Percentiles rank a stretch among this genome's conserved stretches.
Evolutionary conservation across 192 early-diverging fungal genomes (phyloP).

Genomic region (Geranomyces variabilis): DNA sequence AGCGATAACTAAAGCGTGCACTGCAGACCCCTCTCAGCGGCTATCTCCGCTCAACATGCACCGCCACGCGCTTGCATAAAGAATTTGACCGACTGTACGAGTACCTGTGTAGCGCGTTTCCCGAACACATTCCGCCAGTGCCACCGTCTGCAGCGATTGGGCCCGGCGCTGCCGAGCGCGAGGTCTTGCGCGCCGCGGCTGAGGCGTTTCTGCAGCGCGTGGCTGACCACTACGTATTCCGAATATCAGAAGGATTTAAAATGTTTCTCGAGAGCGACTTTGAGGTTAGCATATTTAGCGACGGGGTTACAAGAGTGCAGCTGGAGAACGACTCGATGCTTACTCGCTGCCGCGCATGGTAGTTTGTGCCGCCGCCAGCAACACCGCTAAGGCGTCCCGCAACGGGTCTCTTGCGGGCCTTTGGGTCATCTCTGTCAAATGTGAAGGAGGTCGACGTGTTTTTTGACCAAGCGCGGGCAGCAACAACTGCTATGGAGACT

Average conservation of each 20-base stretch:
- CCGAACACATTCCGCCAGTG: constrained; percentile 31
- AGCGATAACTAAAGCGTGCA: not conserved
- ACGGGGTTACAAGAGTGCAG: not conserved
- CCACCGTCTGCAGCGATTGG: constrained; percentile 25
- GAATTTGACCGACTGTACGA: constrained; percentile 35
- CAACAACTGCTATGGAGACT: constrained; percentile 5
- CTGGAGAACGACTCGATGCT: not conserved
- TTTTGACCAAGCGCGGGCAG: constrained; percentile 29
- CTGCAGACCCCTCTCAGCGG: constrained; percentile 2
- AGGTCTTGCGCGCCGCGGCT: not conserved
- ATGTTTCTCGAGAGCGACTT: constrained; percentile 31
- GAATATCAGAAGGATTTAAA: constrained; percentile 5
- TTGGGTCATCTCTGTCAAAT: not conserved
- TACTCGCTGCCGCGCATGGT: too few relatives aligned
- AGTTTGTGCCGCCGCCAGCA: constrained; percentile 15
- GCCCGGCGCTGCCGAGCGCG: constrained; percentile 6
- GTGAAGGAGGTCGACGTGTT: constrained; percentile 43
- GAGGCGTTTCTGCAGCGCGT: constrained; percentile 17
- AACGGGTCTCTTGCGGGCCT: not conserved
- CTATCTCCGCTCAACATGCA: not conserved
- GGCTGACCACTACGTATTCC: not conserved
- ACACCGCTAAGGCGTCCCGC: not conserved
- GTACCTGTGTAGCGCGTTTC: constrained; percentile 18
- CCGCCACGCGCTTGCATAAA: constrained; percentile 12
- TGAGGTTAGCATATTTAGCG: constrained; percentile 8